Base-by-base conservation (phyloP, 2,329 filamentous ascomycete genomes). In the Ceratocystis harringtonii region DNA sequence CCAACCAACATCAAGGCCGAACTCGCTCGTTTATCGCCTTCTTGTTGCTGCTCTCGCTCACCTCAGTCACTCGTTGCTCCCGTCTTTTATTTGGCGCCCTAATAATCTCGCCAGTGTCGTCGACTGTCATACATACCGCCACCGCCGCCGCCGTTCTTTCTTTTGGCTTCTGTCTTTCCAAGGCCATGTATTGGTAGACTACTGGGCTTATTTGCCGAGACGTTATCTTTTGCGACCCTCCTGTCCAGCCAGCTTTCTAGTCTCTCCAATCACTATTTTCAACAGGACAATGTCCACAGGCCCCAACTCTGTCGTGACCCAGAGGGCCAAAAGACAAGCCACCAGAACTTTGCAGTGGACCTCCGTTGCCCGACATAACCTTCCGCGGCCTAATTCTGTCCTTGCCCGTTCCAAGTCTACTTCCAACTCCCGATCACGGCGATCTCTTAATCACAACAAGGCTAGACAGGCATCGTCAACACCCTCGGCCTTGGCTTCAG, bases 111-210 rank as follows among this genome's bases (percentile, higher is more conserved):
- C 1, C 55, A 30, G 25, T 8, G 25, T 32, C 55, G 17, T 36
- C 28, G 55, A 58, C 19, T 36, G 25, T 30, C 28, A 5, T 25
- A 57, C 25, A 44, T 52, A 52, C 57, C 30, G 17, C 22, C 22
- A 25, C 30, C 44, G 43, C 61, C 15, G 15, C 45, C 28, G 28
- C 28, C 28, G 28, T 44, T 45, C 6, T 12, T 12, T 12, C 36
- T 15, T 15, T 10, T 52, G 41, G 48, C 41, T 19, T 55, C 45
- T 52, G 32, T 50, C 43, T 52, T 19, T 43, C 32, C 25, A 48
- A 60, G 64, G 64, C 58, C 64, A 65, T 65, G 64, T 65, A n/a
- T 62, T 28, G 19, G 41, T 65, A 65, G 64, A 65, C 30, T 43
- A 41, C 22, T 10, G 43, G 57, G 60, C 58, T 28, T 57, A 19